Base-by-base conservation (phyloP, 352 stramenopile species). In the Pythium aquatile region DNA sequence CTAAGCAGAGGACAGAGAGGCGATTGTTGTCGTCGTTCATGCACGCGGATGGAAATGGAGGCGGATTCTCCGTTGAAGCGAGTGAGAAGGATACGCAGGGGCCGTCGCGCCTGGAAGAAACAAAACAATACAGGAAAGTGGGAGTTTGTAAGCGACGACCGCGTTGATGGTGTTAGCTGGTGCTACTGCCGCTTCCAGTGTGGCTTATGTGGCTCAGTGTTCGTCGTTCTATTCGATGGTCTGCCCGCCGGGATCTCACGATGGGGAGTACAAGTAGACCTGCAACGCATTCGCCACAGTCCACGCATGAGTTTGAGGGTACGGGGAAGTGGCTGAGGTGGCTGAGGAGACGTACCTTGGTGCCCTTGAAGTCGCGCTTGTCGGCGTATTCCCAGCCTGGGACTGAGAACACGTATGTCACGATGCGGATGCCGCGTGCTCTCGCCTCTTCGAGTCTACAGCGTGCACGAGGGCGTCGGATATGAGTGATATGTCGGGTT, bases 321-420 rank as follows among this genome's bases (percentile, higher is more conserved):
- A 11, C 16, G 9, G 3, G 6, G 4, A 17, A 44, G 1, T 35
- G n/a, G 20, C 2, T 52, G 44, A 8, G 24, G 6, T 37, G 51
- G 46, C 13, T 46, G 33, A 30, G 33, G 11, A 2, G 26, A 17
- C 1, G 39, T 67, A 94, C 86, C 81, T 90, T 94, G 48, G 84
- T 93, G 76, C 86, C 83, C 78, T 94, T 94, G 75, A 81, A 94
- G 66, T 83, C 77, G 37, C 81, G 80, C 44, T 79, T 72, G 46
- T 78, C 77, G 49, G 76, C 63, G 13, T 59, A 69, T 55, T 71
- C 75, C 86, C 86, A 94, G 5, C 81, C 81, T 59, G 86, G 86
- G 46, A 94, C 76, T 1, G 83, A 88, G 55, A 94, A 94, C 32
- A 94, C 81, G 61, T 94, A 93, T 48, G 86, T 91, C 39, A 89